Percentiles rank a stretch among this genome's conserved stretches.
These are phyloP conservation scores for Blepharisma stoltei DNA, from an alignment of 73 alveolate species.

Conservation along the genomic window DNA sequence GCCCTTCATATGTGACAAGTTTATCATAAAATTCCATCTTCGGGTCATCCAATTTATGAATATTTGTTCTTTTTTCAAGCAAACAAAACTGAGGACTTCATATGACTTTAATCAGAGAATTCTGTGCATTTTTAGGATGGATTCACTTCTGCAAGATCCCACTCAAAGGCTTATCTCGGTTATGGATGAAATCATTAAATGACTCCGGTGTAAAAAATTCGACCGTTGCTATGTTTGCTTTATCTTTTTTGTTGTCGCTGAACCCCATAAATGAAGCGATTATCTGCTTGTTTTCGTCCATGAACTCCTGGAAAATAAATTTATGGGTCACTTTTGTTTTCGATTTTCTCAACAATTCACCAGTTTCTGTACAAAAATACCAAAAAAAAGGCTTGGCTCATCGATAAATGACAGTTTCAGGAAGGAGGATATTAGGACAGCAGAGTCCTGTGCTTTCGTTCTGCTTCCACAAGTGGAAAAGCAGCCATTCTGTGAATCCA, in stretches of 20 bases:
- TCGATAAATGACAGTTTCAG: conserved; percentile 77
- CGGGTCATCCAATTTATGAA: conserved; percentile 50
- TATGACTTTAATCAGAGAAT: conserved; percentile 72
- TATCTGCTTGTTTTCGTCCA: conserved; percentile 34
- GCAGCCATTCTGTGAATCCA: conserved; percentile 55
- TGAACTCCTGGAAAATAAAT: conserved; percentile 65
- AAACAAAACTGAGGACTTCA: conserved; percentile 80
- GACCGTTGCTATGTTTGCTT: conserved; percentile 55
- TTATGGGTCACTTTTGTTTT: conserved; percentile 66
- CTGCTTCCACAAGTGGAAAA: conserved; percentile 58
- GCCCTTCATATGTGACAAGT: conserved; percentile 78
- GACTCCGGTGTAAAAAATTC: conserved; percentile 70
- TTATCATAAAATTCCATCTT: conserved; percentile 66
- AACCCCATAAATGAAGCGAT: background rate
- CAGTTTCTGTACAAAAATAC: conserved; percentile 75
- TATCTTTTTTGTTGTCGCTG: background rate
- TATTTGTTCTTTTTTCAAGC: conserved; percentile 70
- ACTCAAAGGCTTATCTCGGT: conserved; percentile 69
- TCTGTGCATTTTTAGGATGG: conserved; percentile 66
- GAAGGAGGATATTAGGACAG: conserved; percentile 53
- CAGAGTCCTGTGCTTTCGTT: conserved; percentile 46
- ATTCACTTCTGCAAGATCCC: conserved; percentile 72
- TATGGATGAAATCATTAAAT: conserved; percentile 56
- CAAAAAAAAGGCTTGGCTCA: conserved; percentile 84
- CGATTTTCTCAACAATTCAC: conserved; percentile 72